Conservation (phyloP, 2,329 filamentous ascomycete genomes). For the Aspergillus ruber region DNA sequence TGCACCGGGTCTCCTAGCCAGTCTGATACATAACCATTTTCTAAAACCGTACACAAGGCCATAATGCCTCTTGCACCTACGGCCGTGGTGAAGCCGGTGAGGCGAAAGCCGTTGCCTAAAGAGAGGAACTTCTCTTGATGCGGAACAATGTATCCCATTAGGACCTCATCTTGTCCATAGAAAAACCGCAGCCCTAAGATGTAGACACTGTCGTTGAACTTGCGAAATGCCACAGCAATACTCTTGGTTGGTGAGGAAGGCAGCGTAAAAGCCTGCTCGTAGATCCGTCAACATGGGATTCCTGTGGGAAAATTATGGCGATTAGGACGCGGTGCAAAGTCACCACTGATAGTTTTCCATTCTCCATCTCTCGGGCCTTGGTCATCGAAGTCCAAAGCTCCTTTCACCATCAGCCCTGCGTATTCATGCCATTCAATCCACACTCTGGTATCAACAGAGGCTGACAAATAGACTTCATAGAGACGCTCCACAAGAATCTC, state of each 20-base stretch:
- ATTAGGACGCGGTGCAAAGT: slow-evolving; percentile 2
- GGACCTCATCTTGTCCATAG: not conserved
- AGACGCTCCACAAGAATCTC: too few relatives aligned
- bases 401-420: too few relatives aligned
- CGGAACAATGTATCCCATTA: not conserved
- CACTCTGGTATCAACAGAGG: too few relatives aligned
- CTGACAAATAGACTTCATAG: too few relatives aligned
- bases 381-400: too few relatives aligned
- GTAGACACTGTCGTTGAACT: not conserved
- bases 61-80: slow-evolving; percentile 12
- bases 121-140: not conserved
- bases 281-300: slow-evolving; percentile 8
- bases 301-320: slow-evolving; percentile 1
- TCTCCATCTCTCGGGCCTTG: too few relatives aligned
- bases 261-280: slow-evolving; percentile 4
- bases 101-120: slow-evolving; percentile 6
- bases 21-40: slow-evolving; percentile 7
- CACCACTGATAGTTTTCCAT: slow-evolving; percentile 9
- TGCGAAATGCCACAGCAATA: slow-evolving; percentile 3
- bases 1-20: slow-evolving; percentile 9
- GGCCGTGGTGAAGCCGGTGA: slow-evolving; percentile 12
- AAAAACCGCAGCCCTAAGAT: not conserved
- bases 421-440: too few relatives aligned
- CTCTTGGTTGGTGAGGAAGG: slow-evolving; percentile 2
- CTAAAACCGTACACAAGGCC: slow-evolving; percentile 10